Percentiles rank a stretch among this genome's conserved stretches.
Conservation (phyloP, 257 asterid genomes). For the Solanum infundibuliforme region DNA sequence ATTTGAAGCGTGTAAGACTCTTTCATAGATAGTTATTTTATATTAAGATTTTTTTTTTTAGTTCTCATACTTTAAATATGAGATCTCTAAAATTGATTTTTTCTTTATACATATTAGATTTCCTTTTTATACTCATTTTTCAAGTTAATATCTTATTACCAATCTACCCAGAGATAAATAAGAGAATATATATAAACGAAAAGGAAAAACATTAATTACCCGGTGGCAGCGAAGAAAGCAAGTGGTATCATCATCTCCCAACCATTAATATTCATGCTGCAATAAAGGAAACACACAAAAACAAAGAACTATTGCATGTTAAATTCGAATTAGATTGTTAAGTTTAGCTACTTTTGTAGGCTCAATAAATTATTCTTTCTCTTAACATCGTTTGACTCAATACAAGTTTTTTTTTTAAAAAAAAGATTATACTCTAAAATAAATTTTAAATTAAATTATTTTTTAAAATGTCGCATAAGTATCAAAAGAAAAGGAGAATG, state of each 20-base stretch:
- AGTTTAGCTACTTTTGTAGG: neutral
- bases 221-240: slow-evolving; percentile 46
- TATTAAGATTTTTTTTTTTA: too few relatives aligned
- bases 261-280: slow-evolving; percentile 39
- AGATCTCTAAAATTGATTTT: neutral
- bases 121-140: neutral
- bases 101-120: neutral
- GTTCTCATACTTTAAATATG: neutral
- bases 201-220: slow-evolving; percentile 9
- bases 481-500: neutral
- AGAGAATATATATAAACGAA: neutral
- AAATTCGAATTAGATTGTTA: neutral
- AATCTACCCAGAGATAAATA: neutral
- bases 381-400: neutral
- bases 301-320: neutral
- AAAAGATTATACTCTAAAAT: neutral
- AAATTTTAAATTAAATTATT: neutral
- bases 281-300: neutral
- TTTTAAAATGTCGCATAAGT: neutral
- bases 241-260: slow-evolving; percentile 54
- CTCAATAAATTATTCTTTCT: neutral
- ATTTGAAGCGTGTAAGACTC: neutral
- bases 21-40: neutral
- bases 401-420: too few relatives aligned
- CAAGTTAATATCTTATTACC: neutral